Evolutionary conservation across 495 filamentous ascomycete genomes (phyloP).

Genomic region (Opeltia flavorubescens): DNA sequence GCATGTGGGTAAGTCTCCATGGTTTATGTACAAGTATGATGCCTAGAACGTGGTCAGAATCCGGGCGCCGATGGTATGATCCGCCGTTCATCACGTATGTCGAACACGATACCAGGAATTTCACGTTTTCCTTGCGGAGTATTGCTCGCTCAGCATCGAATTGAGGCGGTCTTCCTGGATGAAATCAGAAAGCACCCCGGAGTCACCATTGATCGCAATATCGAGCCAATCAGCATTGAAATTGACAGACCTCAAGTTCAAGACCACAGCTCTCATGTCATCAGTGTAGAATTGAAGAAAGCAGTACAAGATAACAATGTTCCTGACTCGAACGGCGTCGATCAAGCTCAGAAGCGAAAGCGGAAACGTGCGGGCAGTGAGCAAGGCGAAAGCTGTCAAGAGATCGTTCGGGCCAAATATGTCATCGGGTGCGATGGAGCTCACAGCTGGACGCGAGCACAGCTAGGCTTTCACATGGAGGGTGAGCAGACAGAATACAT

Average conservation of each 20-base stretch:
- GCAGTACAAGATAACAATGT: constrained; percentile 32
- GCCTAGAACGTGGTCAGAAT: background rate
- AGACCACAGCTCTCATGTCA: constrained; percentile 36
- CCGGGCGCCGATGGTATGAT: constrained; percentile 10
- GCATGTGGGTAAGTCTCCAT: constrained; percentile 22
- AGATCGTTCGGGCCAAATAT: constrained; percentile 45
- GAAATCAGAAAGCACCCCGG: background rate
- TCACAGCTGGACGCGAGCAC: constrained; percentile 43
- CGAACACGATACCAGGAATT: background rate
- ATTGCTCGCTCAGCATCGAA: background rate
- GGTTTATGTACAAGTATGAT: constrained; percentile 10
- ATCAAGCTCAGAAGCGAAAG: constrained; percentile 22
- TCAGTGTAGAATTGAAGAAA: constrained; percentile 33
- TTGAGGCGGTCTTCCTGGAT: constrained; percentile 2
- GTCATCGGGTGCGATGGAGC: constrained; percentile 57
- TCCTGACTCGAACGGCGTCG: constrained; percentile 17
- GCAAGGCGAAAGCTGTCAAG: constrained; percentile 24
- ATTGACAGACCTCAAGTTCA: constrained; percentile 26
- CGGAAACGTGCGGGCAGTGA: constrained; percentile 34
- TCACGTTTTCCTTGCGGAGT: background rate
- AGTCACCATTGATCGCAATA: constrained; percentile 5
- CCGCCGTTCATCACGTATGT: background rate
- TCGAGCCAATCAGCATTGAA: constrained; percentile 22
- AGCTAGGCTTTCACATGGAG: constrained; percentile 42
- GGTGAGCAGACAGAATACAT: constrained; percentile 52